A percentile compares a stretch with the other conserved stretches of the same genome.
These are phyloP conservation scores for Acacia pycnantha DNA, from an alignment of 331 rosid species.

Conservation along the genomic window DNA sequence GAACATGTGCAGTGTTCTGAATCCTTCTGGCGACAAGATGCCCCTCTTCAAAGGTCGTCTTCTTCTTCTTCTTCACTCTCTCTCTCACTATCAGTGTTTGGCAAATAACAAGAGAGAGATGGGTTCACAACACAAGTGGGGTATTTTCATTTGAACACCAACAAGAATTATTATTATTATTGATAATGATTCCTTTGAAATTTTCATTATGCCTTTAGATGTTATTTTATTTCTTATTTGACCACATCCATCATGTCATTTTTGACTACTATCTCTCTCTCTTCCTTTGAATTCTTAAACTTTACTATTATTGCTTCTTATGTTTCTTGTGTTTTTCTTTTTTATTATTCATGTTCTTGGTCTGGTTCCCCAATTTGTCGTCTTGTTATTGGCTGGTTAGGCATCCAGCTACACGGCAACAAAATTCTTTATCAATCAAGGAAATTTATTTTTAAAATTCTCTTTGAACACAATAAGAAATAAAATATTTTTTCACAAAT, in stretches of 20 bases:
- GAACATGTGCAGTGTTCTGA: constrained; percentile 41
- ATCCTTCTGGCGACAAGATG: constrained; percentile 20
- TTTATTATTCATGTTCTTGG: background rate
- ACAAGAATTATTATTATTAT: background rate
- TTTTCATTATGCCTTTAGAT: background rate
- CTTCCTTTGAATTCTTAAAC: constrained; percentile 8
- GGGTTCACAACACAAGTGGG: constrained; percentile 27
- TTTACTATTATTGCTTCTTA: background rate
- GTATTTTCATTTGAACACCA: constrained; percentile 18
- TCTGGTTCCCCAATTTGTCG: background rate
- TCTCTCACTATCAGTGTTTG: constrained; percentile 6
- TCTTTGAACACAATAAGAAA: too few species aligned
- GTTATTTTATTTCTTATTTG: background rate
- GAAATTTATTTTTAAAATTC: background rate
- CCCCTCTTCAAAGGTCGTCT: constrained; percentile 9
- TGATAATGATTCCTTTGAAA: constrained; percentile 4
- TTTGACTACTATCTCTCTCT: constrained; percentile 30
- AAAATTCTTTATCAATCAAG: background rate
- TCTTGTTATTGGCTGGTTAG: background rate
- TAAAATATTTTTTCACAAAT: too few species aligned
- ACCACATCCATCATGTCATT: constrained; percentile 22
- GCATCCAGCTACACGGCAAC: background rate
- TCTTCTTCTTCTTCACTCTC: constrained; percentile 16
- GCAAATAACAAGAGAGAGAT: constrained; percentile 17
- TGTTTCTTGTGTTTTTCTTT: background rate